A percentile compares a stretch with the other conserved stretches of the same genome.
phyloP scores from a whole-genome alignment of 345 rosid genomes.

The Dimocarpus longan region DNA sequence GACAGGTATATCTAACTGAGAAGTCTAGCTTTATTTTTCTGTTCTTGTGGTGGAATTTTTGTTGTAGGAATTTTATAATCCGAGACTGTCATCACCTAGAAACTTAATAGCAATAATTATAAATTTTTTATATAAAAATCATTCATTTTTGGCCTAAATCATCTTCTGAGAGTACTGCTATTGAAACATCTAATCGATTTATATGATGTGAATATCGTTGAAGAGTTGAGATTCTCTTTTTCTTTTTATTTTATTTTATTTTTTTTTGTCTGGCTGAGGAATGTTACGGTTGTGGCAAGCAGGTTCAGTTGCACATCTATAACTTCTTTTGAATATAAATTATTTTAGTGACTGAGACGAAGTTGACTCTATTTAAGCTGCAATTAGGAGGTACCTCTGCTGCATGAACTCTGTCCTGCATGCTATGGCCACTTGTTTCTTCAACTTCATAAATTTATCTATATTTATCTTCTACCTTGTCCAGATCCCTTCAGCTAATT shows the following conservation, averaged over 20 bases:
- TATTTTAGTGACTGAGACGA: no score
- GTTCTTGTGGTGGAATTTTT: background rate
- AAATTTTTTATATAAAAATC: no score
- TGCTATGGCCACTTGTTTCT: background rate
- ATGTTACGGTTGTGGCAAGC: background rate
- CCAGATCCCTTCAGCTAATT: background rate
- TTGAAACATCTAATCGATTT: no score
- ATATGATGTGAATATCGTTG: no score
- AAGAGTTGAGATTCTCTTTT: no score
- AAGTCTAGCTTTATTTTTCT: background rate
- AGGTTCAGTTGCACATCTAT: background rate
- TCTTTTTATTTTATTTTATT: background rate
- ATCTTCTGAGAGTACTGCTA: no score
- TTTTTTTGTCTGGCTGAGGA: background rate
- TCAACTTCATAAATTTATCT: slow-evolving; percentile 9
- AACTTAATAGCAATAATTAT: no score
- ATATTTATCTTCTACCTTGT: background rate
- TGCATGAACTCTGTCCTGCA: background rate
- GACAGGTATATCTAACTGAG: background rate
- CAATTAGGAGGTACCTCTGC: background rate
- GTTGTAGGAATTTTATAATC: background rate
- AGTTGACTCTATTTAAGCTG: background rate
- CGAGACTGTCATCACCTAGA: no score
- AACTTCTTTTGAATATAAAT: background rate
- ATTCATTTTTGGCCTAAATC: no score